Percentiles rank a stretch among this genome's conserved stretches.
Evolutionary conservation across 495 filamentous ascomycete genomes (phyloP).

Genomic region (Aspergillus sclerotiicarbonarius): DNA sequence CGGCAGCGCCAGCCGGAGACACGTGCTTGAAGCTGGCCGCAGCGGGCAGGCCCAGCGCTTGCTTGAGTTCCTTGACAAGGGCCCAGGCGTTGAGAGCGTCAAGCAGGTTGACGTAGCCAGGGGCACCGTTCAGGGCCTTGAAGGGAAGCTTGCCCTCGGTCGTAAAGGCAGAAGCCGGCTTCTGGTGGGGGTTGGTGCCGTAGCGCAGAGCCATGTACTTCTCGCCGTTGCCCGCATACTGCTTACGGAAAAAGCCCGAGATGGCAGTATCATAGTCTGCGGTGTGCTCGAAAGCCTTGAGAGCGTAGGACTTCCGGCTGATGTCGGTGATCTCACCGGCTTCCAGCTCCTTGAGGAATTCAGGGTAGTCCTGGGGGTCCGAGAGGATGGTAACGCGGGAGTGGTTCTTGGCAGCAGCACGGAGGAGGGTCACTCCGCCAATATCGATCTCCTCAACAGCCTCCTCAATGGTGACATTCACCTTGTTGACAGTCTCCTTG

Average conservation of each 20-base stretch:
- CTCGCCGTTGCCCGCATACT: slow-evolving; percentile 81
- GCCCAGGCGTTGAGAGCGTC: slow-evolving; percentile 97
- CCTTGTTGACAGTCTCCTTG: slow-evolving; percentile 94
- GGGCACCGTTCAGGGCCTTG: slow-evolving; percentile 89
- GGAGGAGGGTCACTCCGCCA: slow-evolving; percentile 92
- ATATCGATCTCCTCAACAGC: slow-evolving; percentile 99
- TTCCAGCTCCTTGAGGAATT: slow-evolving; percentile 87
- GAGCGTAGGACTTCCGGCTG: slow-evolving; percentile 80
- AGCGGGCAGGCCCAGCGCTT: slow-evolving; percentile 80
- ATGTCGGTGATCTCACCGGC: slow-evolving; percentile 79
- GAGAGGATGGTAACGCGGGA: slow-evolving; percentile 89
- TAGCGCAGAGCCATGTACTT: slow-evolving; percentile 88
- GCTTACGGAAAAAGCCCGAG: slow-evolving; percentile 93
- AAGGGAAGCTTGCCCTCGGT: slow-evolving; percentile 77
- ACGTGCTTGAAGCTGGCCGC: slow-evolving; percentile 99
- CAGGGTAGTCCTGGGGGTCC: slow-evolving; percentile 88
- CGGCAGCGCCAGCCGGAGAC: slow-evolving; percentile 92
- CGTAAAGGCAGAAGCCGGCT: slow-evolving; percentile 82
- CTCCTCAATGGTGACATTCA: slow-evolving; percentile 93
- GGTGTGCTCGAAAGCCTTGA: slow-evolving; percentile 99
- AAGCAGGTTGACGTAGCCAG: slow-evolving; percentile 95
- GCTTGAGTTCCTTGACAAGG: slow-evolving; percentile 92
- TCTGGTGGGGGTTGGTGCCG: slow-evolving; percentile 96
- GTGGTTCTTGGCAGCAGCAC: slow-evolving; percentile 98
- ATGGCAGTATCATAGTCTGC: slow-evolving; percentile 95